Evolutionary conservation across 306 rosid genomes (phyloP).

Genomic region (Cucurbita argyrosperma): DNA sequence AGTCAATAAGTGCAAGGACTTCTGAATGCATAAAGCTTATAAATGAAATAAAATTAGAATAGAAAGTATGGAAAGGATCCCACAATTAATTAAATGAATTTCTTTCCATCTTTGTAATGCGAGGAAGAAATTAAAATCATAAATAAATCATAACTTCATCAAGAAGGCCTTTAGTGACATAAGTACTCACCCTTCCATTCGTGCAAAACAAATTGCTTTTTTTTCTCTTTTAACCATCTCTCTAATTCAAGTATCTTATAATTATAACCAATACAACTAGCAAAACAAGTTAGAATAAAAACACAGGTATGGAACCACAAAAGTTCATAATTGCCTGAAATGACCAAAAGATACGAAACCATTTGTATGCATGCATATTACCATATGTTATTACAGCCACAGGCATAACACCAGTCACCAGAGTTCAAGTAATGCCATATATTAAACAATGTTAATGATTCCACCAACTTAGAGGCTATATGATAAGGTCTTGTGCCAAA

Average conservation of each 20-base stretch:
- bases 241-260: neutral
- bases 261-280: neutral
- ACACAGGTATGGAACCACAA: neutral
- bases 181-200: neutral
- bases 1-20: constrained; percentile 9
- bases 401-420: neutral
- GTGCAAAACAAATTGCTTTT: neutral
- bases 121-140: neutral
- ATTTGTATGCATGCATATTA: neutral
- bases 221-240: neutral
- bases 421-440: neutral
- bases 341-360: neutral
- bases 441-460: neutral
- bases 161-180: neutral
- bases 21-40: neutral
- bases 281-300: neutral
- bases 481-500: neutral
- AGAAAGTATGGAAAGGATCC: neutral
- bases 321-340: neutral
- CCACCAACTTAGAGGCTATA: neutral
- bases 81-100: neutral
- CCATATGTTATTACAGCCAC: neutral
- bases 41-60: neutral
- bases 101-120: neutral
- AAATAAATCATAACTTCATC: neutral